phyloP scores from a whole-genome alignment of 169 alveolate genomes.

The Eimeria maxima region DNA sequence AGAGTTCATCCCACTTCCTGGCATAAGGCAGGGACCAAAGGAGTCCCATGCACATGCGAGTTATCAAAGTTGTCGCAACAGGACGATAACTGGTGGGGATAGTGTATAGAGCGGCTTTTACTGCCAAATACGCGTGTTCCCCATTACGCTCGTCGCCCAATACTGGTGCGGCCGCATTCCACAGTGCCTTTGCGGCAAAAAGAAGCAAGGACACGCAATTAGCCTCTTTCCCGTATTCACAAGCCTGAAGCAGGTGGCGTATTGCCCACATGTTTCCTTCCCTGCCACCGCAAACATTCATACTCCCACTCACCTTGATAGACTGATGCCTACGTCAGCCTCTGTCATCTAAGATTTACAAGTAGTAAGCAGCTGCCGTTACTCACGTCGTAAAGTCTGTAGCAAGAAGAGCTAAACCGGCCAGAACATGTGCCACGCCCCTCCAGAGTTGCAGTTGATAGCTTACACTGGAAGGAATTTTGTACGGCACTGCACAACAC shows the following conservation, averaged over 20 bases:
- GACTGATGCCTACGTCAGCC: not conserved
- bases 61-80: constrained; percentile 6
- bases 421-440: constrained; percentile 75
- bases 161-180: constrained; percentile 68
- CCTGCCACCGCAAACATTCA: constrained; percentile 22
- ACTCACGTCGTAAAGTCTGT: constrained; percentile 61
- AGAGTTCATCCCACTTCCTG: constrained; percentile 75
- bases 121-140: constrained; percentile 35
- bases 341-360: not conserved
- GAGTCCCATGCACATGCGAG: constrained; percentile 76
- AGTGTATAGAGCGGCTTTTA: constrained; percentile 40
- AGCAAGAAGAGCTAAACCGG: constrained; percentile 46
- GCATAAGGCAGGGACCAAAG: constrained; percentile 37
- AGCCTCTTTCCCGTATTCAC: constrained; percentile 68
- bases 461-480: not conserved
- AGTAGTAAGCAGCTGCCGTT: not conserved
- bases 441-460: constrained; percentile 56
- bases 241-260: constrained; percentile 74
- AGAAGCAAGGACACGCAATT: constrained; percentile 52
- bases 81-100: constrained; percentile 67
- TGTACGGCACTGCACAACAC: constrained; percentile 50
- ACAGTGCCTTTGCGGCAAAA: constrained; percentile 70
- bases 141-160: constrained; percentile 15
- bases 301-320: not conserved
- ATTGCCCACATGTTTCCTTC: constrained; percentile 48